Evolutionary conservation across 176 grass and related monocot species (phyloP), one percentile per base, ranked within the genome.

Genomic region (Oryza brachyantha): DNA sequence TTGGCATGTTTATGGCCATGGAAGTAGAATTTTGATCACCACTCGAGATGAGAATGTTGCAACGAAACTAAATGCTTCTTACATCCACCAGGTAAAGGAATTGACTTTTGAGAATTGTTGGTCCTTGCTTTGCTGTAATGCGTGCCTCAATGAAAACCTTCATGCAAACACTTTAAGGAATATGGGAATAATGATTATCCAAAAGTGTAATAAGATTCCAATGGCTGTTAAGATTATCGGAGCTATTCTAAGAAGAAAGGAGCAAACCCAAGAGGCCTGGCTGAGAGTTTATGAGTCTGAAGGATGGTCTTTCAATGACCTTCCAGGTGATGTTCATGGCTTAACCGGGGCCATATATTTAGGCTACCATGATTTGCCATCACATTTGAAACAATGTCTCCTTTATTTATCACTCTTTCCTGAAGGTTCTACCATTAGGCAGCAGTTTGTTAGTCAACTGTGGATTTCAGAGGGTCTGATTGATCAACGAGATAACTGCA

Each of bases 391-490:
- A 66, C 87, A 87, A 57, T 93, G 91, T 28, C 81, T 93, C 68
- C 55, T 90, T 63, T 93, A 87, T 55, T 90, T 77, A 24, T 89
- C 84, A 67, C 50, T 90, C 48, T 90, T 93, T 66, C 87, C 87
- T 32, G 72, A 79, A 83, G 91, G 79, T 14, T 72, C 60, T 86
- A 48, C 74, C 16, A 81, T 90, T 46, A 75, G 65, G 37, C 73
- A 68, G 29, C 76, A 67, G 32, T 64, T 72, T 74, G 64, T 87
- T 10, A 75, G 65, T 48, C 76, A 87, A 21, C 66, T 84, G 17
- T 93, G 91, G 91, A 89, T 93, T 34, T 86, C 87, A 35, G 86
- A 92, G 59, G 79, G 90, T 54, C 82, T 86, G 10, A 83, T 88
- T 69, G 74, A 86, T 21, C 74, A 42, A 42, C 66, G 26, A 83